Evolutionary conservation across 75 land plant genomes (phyloP).

Genomic region (Larix kaempferi): DNA sequence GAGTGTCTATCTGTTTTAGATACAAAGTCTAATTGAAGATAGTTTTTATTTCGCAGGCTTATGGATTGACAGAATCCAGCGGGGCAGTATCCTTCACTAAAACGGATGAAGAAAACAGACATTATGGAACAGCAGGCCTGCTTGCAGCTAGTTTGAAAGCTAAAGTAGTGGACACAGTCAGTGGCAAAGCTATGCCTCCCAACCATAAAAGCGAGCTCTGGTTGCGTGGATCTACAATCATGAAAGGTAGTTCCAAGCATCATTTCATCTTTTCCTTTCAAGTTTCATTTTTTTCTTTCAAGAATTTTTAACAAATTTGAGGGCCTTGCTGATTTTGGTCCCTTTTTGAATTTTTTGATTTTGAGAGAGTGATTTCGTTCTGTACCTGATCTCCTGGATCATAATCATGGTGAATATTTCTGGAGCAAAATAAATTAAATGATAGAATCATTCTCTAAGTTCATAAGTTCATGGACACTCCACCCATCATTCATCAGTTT

Average conservation of each 20-base stretch:
- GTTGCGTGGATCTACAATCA: slow-evolving; percentile 61
- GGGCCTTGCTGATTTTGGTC: not conserved
- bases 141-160: slow-evolving; percentile 71
- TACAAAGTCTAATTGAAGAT: not conserved
- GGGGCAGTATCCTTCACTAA: slow-evolving; percentile 57
- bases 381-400: not conserved
- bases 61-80: slow-evolving; percentile 85
- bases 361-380: not conserved
- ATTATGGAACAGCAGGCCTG: slow-evolving; percentile 75
- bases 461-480: too few species aligned
- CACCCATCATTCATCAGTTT: too few species aligned
- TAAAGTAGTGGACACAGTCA: slow-evolving; percentile 68
- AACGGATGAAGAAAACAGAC: slow-evolving; percentile 48
- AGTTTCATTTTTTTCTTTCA: not conserved
- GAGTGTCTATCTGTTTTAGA: too few species aligned
- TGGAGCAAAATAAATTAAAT: too few species aligned
- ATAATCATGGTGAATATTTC: too few species aligned
- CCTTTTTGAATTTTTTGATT: not conserved
- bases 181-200: slow-evolving; percentile 45
- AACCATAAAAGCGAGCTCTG: slow-evolving; percentile 80
- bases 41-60: slow-evolving; percentile 40
- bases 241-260: not conserved
- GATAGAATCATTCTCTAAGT: too few species aligned
- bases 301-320: too few species aligned
- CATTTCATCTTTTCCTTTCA: too few species aligned